Evolutionary conservation across 345 rosid species (phyloP).

Genomic region (Syzygium grande): DNA sequence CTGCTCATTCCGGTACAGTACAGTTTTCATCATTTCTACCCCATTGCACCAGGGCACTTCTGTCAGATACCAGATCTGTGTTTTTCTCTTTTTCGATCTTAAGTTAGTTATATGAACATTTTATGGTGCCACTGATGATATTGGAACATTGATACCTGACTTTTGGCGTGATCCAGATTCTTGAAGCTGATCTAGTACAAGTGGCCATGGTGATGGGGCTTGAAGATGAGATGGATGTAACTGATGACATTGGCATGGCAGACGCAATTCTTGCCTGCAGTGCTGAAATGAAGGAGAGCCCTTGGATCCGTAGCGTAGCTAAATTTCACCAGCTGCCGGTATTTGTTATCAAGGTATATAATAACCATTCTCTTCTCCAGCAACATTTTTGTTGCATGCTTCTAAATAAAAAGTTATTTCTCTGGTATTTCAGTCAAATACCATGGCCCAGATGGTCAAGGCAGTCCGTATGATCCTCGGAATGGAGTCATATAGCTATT

Average conservation of each 20-base stretch:
- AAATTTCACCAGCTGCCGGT: conserved; percentile 69
- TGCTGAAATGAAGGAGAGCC: conserved; percentile 67
- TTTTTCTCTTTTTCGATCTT: neutral
- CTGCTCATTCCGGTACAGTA: neutral
- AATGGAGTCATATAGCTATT: conserved; percentile 51
- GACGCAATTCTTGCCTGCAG: conserved; percentile 78
- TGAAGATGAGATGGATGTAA: conserved; percentile 58
- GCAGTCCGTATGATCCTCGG: conserved; percentile 86
- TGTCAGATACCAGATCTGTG: neutral
- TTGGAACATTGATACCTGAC: neutral
- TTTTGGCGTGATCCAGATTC: conserved; percentile 30
- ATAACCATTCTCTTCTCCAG: neutral
- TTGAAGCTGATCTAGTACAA: conserved; percentile 79
- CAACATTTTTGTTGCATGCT: neutral
- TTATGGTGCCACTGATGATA: neutral
- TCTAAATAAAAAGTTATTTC: neutral
- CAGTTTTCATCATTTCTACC: neutral
- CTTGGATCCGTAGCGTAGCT: conserved; percentile 80
- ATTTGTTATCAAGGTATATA: conserved; percentile 70
- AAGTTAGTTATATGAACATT: neutral
- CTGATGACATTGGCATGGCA: conserved; percentile 79
- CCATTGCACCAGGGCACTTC: neutral
- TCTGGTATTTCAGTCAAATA: conserved; percentile 52
- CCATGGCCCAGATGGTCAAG: conserved; percentile 97
- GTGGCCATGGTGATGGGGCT: conserved; percentile 92